A percentile compares a stretch with the other conserved stretches of the same genome.
These are phyloP conservation scores for Labyrinthula sp. DNA, from an alignment of 352 stramenopile genomes.

Conservation along the genomic window DNA sequence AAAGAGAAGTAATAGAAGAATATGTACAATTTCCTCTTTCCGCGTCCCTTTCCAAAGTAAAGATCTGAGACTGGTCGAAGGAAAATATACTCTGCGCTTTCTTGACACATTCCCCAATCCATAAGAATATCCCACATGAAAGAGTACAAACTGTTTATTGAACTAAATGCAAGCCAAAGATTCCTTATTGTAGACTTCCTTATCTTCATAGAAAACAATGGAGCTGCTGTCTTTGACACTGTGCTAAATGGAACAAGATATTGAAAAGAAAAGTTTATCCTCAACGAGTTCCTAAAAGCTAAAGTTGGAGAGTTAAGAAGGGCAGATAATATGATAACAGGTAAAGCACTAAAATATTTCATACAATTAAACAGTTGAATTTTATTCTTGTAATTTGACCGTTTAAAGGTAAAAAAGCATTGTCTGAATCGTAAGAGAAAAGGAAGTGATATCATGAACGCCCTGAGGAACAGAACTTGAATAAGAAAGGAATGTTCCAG, in stretches of 20 bases:
- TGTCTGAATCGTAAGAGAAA: conserved; percentile 22
- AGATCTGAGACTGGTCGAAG: too few species aligned
- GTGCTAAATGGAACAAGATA: too few species aligned
- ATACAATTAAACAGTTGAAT: conserved; percentile 13
- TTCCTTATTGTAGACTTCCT: conserved; percentile 24
- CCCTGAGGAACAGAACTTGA: too few species aligned
- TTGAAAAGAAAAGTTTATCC: too few species aligned
- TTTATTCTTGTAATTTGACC: conserved; percentile 6
- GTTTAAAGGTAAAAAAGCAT: conserved; percentile 21
- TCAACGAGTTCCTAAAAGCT: too few species aligned
- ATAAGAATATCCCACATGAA: conserved; percentile 65
- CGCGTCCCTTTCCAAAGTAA: too few species aligned
- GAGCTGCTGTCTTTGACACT: too few species aligned
- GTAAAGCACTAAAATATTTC: conserved; percentile 25
- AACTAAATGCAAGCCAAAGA: conserved; percentile 50
- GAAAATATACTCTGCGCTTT: conserved; percentile 12
- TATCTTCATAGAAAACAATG: conserved; percentile 16
- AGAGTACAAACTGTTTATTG: conserved; percentile 62
- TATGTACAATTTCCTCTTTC: too few species aligned
- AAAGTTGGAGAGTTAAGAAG: too few species aligned
- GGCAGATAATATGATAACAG: conserved; percentile 23
- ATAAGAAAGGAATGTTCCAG: too few species aligned
- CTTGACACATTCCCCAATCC: conserved; percentile 52
- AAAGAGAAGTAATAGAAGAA: conserved; percentile 54
- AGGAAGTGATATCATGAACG: conserved; percentile 15